phyloP scores from a whole-genome alignment of 768 basidiomycete genomes.

The Tremella mesenterica region DNA sequence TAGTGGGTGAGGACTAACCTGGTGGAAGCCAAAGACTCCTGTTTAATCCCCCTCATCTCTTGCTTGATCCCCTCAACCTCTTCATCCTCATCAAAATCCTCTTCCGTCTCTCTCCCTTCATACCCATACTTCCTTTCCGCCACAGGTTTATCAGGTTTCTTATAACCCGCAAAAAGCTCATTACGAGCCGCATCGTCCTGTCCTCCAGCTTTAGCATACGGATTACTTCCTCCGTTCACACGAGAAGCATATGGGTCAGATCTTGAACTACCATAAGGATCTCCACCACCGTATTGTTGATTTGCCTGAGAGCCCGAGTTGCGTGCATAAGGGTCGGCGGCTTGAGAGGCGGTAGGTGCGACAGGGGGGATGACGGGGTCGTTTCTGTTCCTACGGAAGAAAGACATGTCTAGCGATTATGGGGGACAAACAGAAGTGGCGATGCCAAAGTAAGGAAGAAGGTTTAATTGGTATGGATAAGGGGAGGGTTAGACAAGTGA shows the following conservation, averaged over 20 bases:
- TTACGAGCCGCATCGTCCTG: slow-evolving; percentile 29
- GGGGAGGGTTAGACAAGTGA: neutral
- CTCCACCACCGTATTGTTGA: slow-evolving; percentile 18
- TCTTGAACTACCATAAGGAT: slow-evolving; percentile 25
- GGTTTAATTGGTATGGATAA: neutral
- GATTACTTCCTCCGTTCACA: slow-evolving; percentile 21
- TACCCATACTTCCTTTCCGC: slow-evolving; percentile 36
- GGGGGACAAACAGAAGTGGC: no score
- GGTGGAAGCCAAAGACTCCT: slow-evolving; percentile 80
- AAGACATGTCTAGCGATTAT: slow-evolving; percentile 23
- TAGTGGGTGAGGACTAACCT: slow-evolving; percentile 47
- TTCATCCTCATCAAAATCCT: slow-evolving; percentile 53
- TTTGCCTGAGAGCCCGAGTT: slow-evolving; percentile 3
- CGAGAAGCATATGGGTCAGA: neutral
- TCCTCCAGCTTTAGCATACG: slow-evolving; percentile 28
- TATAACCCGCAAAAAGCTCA: slow-evolving; percentile 43
- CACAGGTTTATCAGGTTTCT: slow-evolving; percentile 17
- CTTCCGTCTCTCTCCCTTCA: slow-evolving; percentile 46
- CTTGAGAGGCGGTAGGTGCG: slow-evolving; percentile 18
- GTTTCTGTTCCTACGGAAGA: slow-evolving; percentile 40
- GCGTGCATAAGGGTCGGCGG: slow-evolving; percentile 30
- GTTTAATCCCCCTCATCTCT: slow-evolving; percentile 77
- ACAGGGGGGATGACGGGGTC: slow-evolving; percentile 42
- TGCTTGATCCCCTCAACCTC: slow-evolving; percentile 85
- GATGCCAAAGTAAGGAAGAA: neutral